A percentile compares a stretch with the other conserved stretches of the same genome.
Conservation (phyloP, 2,329 filamentous ascomycete species). For the Pseudodiploospora longispora region DNA sequence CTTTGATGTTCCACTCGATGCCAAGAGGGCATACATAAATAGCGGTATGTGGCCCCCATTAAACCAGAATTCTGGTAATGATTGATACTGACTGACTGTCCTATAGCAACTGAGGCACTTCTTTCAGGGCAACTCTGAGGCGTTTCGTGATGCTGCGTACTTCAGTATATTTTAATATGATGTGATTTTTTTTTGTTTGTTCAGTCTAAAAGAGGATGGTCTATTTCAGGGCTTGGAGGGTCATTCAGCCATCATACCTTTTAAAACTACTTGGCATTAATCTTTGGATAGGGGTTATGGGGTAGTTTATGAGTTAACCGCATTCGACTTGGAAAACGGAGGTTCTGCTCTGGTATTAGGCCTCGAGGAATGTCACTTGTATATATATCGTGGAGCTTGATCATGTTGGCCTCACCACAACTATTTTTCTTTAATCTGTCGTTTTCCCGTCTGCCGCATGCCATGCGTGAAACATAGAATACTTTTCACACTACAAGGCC, state of each 20-base stretch:
- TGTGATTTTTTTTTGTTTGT: too few relatives aligned
- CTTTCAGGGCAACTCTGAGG: conserved; percentile 65
- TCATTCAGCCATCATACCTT: too few relatives aligned
- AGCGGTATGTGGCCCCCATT: conserved; percentile 55
- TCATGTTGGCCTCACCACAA: neutral
- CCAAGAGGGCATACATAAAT: conserved; percentile 88
- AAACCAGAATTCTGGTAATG: too few relatives aligned
- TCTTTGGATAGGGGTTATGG: too few relatives aligned
- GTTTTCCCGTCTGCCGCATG: too few relatives aligned
- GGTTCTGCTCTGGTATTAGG: neutral
- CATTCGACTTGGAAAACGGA: neutral
- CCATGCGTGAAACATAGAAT: too few relatives aligned
- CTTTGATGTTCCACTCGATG: conserved; percentile 79
- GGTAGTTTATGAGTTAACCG: neutral
- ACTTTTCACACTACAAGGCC: too few relatives aligned
- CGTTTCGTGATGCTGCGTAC: neutral
- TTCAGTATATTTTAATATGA: too few relatives aligned
- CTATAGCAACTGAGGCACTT: conserved; percentile 65
- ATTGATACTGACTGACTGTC: neutral
- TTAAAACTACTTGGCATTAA: too few relatives aligned
- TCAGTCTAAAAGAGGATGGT: too few relatives aligned
- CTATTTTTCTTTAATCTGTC: neutral
- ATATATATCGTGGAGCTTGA: neutral
- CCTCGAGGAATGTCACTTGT: neutral
- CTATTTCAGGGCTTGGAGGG: too few relatives aligned